These are phyloP conservation scores for Populus hybrid DNA, from an alignment of 441 rosid species.

Conservation along the genomic window DNA sequence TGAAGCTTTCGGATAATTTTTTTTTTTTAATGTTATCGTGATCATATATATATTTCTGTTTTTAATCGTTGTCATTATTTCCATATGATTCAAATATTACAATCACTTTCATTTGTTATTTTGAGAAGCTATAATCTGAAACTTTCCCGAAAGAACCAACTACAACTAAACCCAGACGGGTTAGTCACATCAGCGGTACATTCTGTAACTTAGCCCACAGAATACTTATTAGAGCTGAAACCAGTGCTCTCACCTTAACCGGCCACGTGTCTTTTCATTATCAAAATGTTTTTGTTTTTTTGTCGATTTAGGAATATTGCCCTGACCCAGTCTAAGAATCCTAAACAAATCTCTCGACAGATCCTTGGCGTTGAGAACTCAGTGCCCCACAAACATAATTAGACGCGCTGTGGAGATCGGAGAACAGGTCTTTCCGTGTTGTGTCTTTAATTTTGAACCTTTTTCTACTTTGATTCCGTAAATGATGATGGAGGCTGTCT, in stretches of 20 bases:
- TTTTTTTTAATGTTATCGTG: too few relatives aligned
- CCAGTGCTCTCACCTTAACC: background rate
- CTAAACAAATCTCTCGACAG: background rate
- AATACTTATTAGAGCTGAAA: background rate
- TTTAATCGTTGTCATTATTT: too few relatives aligned
- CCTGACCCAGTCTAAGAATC: background rate
- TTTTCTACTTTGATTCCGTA: background rate
- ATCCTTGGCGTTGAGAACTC: background rate
- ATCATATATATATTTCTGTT: too few relatives aligned
- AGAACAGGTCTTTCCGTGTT: background rate
- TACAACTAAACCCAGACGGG: background rate
- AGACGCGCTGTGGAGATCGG: background rate
- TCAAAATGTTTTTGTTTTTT: too few relatives aligned
- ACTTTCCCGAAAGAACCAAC: background rate
- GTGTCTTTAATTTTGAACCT: background rate
- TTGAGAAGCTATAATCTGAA: background rate
- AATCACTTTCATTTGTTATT: too few relatives aligned
- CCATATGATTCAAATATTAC: too few relatives aligned
- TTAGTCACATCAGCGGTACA: background rate
- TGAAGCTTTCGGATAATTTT: too few relatives aligned
- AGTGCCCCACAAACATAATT: background rate
- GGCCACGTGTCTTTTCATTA: background rate
- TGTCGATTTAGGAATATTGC: too few relatives aligned
- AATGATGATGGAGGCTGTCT: background rate
- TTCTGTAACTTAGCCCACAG: background rate